phyloP scores from a whole-genome alignment of 441 rosid species.

The Omphalea diandra region DNA sequence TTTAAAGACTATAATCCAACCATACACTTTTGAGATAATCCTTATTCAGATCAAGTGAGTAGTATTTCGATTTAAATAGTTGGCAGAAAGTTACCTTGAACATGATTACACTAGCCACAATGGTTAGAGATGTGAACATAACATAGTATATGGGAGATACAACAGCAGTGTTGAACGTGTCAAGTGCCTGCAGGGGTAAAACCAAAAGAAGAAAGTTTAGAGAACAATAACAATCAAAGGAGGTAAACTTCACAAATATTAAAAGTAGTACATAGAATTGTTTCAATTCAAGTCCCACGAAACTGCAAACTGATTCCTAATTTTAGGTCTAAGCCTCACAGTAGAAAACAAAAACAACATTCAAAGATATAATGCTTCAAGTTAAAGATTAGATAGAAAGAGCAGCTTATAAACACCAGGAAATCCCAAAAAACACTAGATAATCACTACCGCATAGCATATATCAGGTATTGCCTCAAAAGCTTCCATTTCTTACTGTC shows the following conservation, averaged over 20 bases:
- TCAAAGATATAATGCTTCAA: background rate
- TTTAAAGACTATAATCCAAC: background rate
- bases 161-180: slow-evolving; percentile 92
- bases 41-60: background rate
- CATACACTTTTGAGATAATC: background rate
- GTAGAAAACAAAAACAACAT: no score
- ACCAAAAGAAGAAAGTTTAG: slow-evolving; percentile 3
- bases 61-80: background rate
- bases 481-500: background rate
- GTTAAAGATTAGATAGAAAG: no score
- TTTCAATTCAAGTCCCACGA: slow-evolving; percentile 49
- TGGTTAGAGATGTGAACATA: slow-evolving; percentile 90
- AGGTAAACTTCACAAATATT: background rate
- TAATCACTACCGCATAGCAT: no score
- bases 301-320: slow-evolving; percentile 63
- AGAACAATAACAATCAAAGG: background rate
- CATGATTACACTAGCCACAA: slow-evolving; percentile 96
- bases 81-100: slow-evolving; percentile 58
- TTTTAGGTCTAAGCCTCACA: background rate
- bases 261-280: background rate
- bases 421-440: background rate
- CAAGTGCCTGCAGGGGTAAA: slow-evolving; percentile 66
- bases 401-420: background rate
- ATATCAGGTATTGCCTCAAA: background rate
- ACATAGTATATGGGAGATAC: slow-evolving; percentile 95